Conservation (phyloP, 2,329 filamentous ascomycete species). For the Sporothrix inflata region DNA sequence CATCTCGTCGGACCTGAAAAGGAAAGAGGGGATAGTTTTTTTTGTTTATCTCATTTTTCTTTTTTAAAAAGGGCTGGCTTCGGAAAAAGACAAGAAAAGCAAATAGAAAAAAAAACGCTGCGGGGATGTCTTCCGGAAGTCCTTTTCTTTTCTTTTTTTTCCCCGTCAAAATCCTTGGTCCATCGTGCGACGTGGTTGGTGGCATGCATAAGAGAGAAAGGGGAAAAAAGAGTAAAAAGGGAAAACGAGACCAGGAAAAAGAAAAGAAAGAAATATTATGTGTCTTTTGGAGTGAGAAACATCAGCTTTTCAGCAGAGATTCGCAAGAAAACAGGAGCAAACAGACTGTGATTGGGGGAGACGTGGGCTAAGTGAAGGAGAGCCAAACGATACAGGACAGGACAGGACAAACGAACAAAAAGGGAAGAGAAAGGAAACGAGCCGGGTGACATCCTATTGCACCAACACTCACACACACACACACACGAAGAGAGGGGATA, state of each 20-base stretch:
- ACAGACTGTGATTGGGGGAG: too few species aligned
- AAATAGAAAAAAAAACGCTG: neutral
- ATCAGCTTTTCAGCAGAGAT: neutral
- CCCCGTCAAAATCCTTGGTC: neutral
- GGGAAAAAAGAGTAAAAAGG: neutral
- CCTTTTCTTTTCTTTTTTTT: neutral
- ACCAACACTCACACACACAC: neutral
- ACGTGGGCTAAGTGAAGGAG: neutral
- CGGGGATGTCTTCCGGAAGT: neutral
- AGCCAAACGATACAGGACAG: neutral
- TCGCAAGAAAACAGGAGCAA: neutral
- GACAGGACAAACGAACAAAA: neutral
- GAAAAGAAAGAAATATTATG: neutral
- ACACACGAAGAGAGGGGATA: neutral
- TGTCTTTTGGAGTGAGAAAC: neutral
- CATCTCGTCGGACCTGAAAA: neutral
- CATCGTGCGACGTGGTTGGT: slow-evolving; percentile 13
- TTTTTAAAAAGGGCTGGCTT: neutral
- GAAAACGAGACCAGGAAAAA: neutral
- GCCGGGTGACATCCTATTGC: neutral
- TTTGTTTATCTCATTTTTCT: neutral
- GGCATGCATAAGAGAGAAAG: slow-evolving; percentile 9
- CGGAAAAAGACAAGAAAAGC: neutral
- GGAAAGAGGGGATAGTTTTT: neutral
- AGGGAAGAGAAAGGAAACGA: neutral